Conservation (phyloP, 2,329 filamentous ascomycete genomes). For the Pseudocercospora cruenta region DNA sequence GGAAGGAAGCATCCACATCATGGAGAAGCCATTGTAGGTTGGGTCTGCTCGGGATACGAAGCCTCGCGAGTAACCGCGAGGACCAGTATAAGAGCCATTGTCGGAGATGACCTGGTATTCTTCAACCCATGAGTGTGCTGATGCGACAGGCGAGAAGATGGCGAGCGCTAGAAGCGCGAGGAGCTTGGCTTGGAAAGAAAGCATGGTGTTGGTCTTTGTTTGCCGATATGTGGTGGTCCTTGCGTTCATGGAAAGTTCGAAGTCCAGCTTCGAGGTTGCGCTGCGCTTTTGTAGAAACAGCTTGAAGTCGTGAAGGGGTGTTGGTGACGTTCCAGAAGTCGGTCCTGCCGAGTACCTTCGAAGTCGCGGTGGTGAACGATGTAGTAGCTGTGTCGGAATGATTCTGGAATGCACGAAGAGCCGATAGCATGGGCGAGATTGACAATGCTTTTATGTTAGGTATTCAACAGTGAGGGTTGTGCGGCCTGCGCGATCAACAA, state of each 20-base stretch:
- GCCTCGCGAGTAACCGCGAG: constrained; percentile 74
- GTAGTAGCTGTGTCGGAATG: constrained; percentile 6
- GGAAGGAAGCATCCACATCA: constrained; percentile 66
- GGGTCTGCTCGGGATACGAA: constrained; percentile 62
- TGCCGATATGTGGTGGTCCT: constrained; percentile 14
- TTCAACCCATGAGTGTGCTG: constrained; percentile 83
- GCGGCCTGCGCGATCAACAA: constrained; percentile 23
- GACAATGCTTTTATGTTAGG: constrained; percentile 15
- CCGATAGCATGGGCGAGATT: constrained; percentile 4
- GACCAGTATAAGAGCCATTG: constrained; percentile 73
- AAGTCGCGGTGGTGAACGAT: constrained; percentile 14
- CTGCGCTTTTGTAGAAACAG: constrained; percentile 15
- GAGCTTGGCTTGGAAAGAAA: constrained; percentile 14
- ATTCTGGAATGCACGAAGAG: constrained; percentile 18
- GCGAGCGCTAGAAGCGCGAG: constrained; percentile 29
- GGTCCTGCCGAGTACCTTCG: constrained; percentile 21
- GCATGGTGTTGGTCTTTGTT: constrained; percentile 14
- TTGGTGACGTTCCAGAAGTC: constrained; percentile 22
- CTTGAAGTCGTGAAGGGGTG: constrained; percentile 23
- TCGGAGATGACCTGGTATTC: constrained; percentile 69
- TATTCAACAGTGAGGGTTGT: constrained; percentile 20
- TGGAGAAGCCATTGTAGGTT: constrained; percentile 61
- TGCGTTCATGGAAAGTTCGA: constrained; percentile 15
- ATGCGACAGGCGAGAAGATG: constrained; percentile 29
- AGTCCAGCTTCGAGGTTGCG: constrained; percentile 25